Base-by-base conservation (phyloP, 179 eudicot species). In the Sideroxylon spinosum region DNA sequence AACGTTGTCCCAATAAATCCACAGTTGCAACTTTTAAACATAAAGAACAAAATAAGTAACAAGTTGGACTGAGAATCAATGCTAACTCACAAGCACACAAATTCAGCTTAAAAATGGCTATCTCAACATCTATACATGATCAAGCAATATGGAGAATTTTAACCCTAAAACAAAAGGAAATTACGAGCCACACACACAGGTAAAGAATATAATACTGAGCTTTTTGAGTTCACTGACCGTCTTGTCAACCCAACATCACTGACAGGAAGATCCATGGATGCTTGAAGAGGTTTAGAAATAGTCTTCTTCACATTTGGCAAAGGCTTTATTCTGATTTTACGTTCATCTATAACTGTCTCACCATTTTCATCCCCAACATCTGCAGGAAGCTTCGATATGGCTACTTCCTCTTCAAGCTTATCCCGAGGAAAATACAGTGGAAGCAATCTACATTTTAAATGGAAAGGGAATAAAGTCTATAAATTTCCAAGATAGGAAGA, bases 321-420 rank as follows among this genome's bases (percentile, higher is more conserved):
- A 61, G 98, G 92, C 86, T 89, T 84, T 81, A 95, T 95, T 89
- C 99, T 87, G 78, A 95, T 95, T 86, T 93, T 95, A 57, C 99
- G 96, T 85, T 95, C 99, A 82, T 90, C 93, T 78, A 93, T 89
- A 61, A 88, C 84, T 63, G 98, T 93, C 83, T 91, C 99, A 59
- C 99, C 99, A 86, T 93, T 93, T 89, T 95, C 99, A 82, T 95
- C 98, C 76, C 99, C 98, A 88, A 95, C 99, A 93, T 95, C 99
- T 9, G 94, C 90, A 73, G 98, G 99, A 83, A 95, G 98, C 90
- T 95, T 95, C 23, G 85, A 86, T 76, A 90, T 89, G 74, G 99
- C 97, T 56, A 95, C 69, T 82, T 86, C 98, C 81, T 95, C 99
- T 82, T 95, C 99, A 67, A 89, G 92, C 76, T 92, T 89, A 88